A percentile compares a stretch with the other conserved stretches of the same genome.
Conservation (phyloP, 805 yeast species). For the Ogataea paradorogensis region DNA sequence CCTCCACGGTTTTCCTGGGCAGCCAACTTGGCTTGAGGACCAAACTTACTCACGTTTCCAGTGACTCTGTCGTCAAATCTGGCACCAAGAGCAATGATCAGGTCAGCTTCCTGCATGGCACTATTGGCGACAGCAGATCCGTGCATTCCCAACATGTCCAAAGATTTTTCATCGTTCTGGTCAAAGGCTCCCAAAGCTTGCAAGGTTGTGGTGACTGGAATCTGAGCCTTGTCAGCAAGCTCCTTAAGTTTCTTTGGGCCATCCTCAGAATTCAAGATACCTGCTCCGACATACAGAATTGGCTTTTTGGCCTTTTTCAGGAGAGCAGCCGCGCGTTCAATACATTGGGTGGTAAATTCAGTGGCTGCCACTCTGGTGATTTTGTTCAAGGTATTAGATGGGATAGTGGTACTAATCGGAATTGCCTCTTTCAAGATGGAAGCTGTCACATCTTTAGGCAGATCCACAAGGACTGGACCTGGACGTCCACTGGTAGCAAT, state of each 20-base stretch:
- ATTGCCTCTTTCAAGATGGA: slow-evolving; percentile 82
- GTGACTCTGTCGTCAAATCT: slow-evolving; percentile 99
- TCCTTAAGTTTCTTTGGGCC: slow-evolving; percentile 80
- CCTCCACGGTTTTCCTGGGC: slow-evolving; percentile 91
- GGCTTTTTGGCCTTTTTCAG: slow-evolving; percentile 85
- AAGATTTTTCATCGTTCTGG: slow-evolving; percentile 83
- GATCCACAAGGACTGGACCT: slow-evolving; percentile 95
- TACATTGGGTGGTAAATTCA: slow-evolving; percentile 71
- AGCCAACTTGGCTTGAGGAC: slow-evolving; percentile 90
- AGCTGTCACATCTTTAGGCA: slow-evolving; percentile 98
- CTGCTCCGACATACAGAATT: slow-evolving; percentile 87
- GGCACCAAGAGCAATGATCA: slow-evolving; percentile 92
- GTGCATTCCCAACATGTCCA: slow-evolving; percentile 99
- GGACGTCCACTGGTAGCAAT: slow-evolving; percentile 96
- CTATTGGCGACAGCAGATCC: slow-evolving; percentile 93
- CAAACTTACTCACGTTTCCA: slow-evolving; percentile 78
- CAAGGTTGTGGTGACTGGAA: slow-evolving; percentile 94
- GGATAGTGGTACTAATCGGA: slow-evolving; percentile 75
- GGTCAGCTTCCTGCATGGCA: slow-evolving; percentile 91
- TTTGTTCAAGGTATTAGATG: slow-evolving; percentile 66
- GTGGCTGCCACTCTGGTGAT: slow-evolving; percentile 68
- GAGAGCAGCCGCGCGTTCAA: slow-evolving; percentile 72
- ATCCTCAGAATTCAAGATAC: slow-evolving; percentile 73
- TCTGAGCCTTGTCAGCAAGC: slow-evolving; percentile 83
- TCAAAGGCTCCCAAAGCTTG: slow-evolving; percentile 95